Conservation (phyloP, 108 stramenopile species). For the Nannochloropsis oceanica region DNA sequence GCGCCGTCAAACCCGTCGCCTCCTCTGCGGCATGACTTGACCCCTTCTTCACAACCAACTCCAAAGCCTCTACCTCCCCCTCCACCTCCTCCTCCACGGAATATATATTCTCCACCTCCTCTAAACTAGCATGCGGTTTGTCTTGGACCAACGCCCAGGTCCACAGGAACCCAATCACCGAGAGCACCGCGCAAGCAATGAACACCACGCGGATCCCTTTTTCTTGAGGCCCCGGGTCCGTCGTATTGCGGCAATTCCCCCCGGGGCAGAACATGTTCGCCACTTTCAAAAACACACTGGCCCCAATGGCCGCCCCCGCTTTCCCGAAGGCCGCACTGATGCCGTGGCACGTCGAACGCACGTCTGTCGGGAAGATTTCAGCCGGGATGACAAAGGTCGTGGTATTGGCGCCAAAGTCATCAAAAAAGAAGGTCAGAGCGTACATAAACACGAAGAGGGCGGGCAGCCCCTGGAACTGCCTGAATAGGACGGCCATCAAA, state of each 20-base stretch:
- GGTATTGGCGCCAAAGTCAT: conserved; percentile 44
- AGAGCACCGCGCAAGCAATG: background rate
- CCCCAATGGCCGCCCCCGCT: conserved; percentile 10
- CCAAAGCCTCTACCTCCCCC: background rate
- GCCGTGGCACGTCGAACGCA: conserved; percentile 40
- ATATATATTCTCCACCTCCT: background rate
- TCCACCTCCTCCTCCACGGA: background rate
- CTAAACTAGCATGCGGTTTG: background rate
- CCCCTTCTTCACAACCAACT: background rate
- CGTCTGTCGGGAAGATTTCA: conserved; percentile 41
- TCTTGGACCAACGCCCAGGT: background rate
- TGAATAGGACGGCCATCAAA: background rate
- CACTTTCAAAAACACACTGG: background rate
- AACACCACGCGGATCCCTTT: background rate
- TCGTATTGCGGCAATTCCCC: background rate
- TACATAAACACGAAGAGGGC: background rate
- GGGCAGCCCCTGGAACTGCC: background rate
- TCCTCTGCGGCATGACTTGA: background rate
- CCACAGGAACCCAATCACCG: background rate
- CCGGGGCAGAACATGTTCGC: background rate
- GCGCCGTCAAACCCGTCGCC: background rate
- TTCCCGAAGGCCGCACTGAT: conserved; percentile 47
- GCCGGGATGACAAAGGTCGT: conserved; percentile 50
- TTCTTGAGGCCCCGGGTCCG: background rate
- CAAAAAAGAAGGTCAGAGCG: conserved; percentile 45